A percentile compares a stretch with the other conserved stretches of the same genome.
Evolutionary conservation across 2,329 filamentous ascomycete species (phyloP).

Genomic region (Pseudogymnoascus sp.): DNA sequence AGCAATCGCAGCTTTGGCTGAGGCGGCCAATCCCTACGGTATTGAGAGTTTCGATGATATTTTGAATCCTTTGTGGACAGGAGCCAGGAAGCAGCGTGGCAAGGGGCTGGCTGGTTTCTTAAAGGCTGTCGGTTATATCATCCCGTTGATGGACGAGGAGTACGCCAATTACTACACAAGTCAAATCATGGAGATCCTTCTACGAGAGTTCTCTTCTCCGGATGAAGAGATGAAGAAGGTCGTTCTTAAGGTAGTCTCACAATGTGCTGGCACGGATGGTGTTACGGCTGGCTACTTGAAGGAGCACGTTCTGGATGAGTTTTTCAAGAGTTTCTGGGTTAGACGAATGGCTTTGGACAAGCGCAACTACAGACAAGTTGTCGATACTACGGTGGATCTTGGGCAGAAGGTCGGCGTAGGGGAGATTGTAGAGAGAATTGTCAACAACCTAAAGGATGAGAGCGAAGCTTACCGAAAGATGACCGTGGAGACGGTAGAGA

Average conservation of each 20-base stretch:
- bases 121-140: conserved; percentile 96
- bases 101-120: conserved; percentile 94
- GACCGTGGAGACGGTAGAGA: conserved; percentile 97
- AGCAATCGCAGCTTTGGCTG: conserved; percentile 88
- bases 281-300: conserved; percentile 93
- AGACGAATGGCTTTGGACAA: conserved; percentile 94
- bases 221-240: conserved; percentile 99
- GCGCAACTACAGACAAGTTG: conserved; percentile 94
- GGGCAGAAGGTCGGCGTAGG: conserved; percentile 96
- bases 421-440: conserved; percentile 89
- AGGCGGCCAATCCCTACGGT: conserved; percentile 96
- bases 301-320: conserved; percentile 88
- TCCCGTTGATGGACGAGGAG: conserved; percentile 98
- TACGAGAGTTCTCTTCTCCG: conserved; percentile 91
- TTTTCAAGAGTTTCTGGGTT: conserved; percentile 99
- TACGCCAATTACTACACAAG: conserved; percentile 98
- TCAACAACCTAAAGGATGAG: conserved; percentile 95
- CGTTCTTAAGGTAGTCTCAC: conserved; percentile 92
- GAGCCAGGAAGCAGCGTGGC: conserved; percentile 89
- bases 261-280: conserved; percentile 89
- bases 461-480: conserved; percentile 98
- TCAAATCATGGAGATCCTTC: conserved; percentile 97
- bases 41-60: conserved; percentile 99
- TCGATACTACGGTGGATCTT: conserved; percentile 95
- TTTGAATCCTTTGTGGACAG: conserved; percentile 93